Evolutionary conservation across 176 grass and related monocot species (phyloP).

Genomic region (Carex littledalei): DNA sequence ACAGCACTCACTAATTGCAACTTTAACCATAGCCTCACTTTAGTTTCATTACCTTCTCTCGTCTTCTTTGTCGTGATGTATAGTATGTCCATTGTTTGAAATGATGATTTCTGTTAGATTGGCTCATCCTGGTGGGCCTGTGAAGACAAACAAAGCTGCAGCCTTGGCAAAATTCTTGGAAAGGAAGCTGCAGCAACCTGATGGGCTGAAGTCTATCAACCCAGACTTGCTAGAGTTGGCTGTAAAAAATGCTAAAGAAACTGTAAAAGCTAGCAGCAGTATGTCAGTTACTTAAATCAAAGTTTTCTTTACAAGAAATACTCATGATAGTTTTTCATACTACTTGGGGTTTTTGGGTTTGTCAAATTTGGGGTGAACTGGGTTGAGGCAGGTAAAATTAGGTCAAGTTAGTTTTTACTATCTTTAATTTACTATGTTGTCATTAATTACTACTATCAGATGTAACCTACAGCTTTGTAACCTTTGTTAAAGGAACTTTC

Average conservation of each 20-base stretch:
- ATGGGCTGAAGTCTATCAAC: constrained; percentile 71
- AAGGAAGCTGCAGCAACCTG: constrained; percentile 91
- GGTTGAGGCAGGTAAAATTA: neutral
- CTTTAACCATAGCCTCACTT: too few species aligned
- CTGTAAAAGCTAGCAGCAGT: constrained; percentile 62
- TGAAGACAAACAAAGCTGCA: constrained; percentile 98
- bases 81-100: constrained; percentile 12
- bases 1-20: too few species aligned
- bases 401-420: neutral
- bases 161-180: constrained; percentile 94
- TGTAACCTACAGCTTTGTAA: neutral
- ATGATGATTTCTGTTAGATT: constrained; percentile 36
- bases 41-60: neutral
- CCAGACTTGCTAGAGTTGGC: constrained; percentile 77
- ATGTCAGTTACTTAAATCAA: neutral
- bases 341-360: neutral
- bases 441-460: neutral
- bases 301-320: neutral
- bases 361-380: neutral
- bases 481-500: neutral
- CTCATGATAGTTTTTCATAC: neutral
- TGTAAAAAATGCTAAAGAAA: constrained; percentile 79
- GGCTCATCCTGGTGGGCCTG: constrained; percentile 80
- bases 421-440: neutral
- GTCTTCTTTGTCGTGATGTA: neutral